Evolutionary conservation across 2,329 filamentous ascomycete genomes (phyloP).

Genomic region (Xylaria sp.): DNA sequence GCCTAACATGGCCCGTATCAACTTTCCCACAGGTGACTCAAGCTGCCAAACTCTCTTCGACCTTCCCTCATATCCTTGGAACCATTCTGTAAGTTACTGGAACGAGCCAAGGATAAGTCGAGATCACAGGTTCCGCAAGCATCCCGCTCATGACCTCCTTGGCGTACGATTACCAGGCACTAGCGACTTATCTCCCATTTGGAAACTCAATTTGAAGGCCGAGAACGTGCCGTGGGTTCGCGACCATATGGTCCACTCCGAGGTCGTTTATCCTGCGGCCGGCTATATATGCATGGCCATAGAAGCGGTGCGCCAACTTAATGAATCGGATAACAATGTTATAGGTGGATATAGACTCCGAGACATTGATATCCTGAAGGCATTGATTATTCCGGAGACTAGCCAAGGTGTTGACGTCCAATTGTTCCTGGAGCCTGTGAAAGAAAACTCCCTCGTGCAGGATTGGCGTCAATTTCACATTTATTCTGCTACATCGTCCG

Average conservation of each 20-base stretch:
- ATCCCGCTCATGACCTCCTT: constrained; percentile 37
- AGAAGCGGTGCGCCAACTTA: constrained; percentile 35
- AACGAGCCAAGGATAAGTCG: constrained; percentile 32
- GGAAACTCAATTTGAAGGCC: constrained; percentile 28
- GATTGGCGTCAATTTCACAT: constrained; percentile 28
- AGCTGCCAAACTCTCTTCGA: constrained; percentile 15
- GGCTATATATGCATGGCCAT: constrained; percentile 39
- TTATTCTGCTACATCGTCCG: constrained; percentile 10
- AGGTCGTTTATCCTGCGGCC: constrained; percentile 35
- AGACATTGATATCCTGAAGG: constrained; percentile 32
- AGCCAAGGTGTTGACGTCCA: constrained; percentile 34
- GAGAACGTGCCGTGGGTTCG: constrained; percentile 37
- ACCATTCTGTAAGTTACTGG: constrained; percentile 35
- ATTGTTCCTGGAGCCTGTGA: constrained; percentile 26
- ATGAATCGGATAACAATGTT: not conserved
- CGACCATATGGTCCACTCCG: constrained; percentile 34
- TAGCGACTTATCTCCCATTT: constrained; percentile 9
- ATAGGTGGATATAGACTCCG: constrained; percentile 25
- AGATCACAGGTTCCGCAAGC: constrained; percentile 21
- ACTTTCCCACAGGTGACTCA: constrained; percentile 20
- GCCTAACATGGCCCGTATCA: constrained; percentile 22
- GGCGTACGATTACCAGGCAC: constrained; percentile 22
- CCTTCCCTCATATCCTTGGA: constrained; percentile 41
- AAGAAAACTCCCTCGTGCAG: constrained; percentile 17
- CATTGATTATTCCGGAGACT: constrained; percentile 33